A percentile compares a stretch with the other conserved stretches of the same genome.
Conservation (phyloP, 179 eudicot genomes). For the Drosera spatulata region DNA sequence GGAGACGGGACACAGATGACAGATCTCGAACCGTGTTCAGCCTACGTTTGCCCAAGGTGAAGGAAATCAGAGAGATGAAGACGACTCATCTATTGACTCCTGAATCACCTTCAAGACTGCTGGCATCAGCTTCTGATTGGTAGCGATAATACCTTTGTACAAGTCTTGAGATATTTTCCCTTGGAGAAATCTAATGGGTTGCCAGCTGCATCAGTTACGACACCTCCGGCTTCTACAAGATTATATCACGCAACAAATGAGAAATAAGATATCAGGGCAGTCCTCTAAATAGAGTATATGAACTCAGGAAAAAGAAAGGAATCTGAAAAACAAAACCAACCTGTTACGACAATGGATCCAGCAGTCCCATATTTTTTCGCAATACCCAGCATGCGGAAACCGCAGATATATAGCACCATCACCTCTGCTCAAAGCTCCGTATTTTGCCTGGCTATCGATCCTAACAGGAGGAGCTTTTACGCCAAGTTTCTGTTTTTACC, state of each 20-base stretch:
- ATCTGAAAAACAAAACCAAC: conserved; percentile 15
- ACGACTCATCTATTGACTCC: conserved; percentile 64
- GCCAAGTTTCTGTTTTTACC: conserved; percentile 63
- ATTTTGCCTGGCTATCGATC: conserved; percentile 98
- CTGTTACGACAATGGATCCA: conserved; percentile 84
- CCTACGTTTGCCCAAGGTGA: not conserved
- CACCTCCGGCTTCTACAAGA: conserved; percentile 92
- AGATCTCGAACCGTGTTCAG: not conserved
- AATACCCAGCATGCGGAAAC: conserved; percentile 80
- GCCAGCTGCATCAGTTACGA: conserved; percentile 83
- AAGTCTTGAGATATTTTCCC: conserved; percentile 83
- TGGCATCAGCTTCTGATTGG: conserved; percentile 83
- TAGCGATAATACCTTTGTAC: conserved; percentile 80
- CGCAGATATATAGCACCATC: conserved; percentile 98
- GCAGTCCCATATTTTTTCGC: conserved; percentile 99
- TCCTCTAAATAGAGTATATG: too few relatives aligned
- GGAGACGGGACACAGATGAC: not conserved
- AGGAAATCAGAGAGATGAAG: conserved; percentile 38
- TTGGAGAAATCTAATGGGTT: conserved; percentile 88
- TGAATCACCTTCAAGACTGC: conserved; percentile 73
- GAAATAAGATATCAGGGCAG: too few relatives aligned
- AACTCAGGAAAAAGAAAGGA: too few relatives aligned
- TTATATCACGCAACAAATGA: not conserved
- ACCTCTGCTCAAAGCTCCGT: conserved; percentile 94
- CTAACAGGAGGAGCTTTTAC: conserved; percentile 97